Base-by-base conservation (phyloP, 2,329 filamentous ascomycete genomes). In the Chrysosporium keratinophilum region DNA sequence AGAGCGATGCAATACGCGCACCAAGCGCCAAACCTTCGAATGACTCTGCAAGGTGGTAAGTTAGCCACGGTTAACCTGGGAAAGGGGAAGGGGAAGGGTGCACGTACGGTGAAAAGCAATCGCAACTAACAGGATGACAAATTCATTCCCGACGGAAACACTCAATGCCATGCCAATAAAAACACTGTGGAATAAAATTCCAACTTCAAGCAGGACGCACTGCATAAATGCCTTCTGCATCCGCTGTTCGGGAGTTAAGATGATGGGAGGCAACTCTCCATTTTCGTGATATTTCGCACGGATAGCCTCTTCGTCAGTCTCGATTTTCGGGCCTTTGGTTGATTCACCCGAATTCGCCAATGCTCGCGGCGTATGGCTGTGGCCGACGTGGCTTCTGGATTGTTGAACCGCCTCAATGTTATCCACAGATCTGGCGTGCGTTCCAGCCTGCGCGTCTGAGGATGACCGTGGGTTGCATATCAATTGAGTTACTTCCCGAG, bases 111-210 rank as follows among this genome's bases (percentile, higher is more conserved):
- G 67, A 54, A 69, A 69, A 4, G 66, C 59, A 54, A 69, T 68
- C 12, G 66, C 67, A 56, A 68, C 63, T 33, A 68, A 52, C 2
- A 69, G 57, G 49, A 68, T 60, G 3, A 68, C 61, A 56, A 69
- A 69, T 20, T 65, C 62, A 47, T 57, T 67, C 2, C 66, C 66
- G 15, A 64, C 59, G 1, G 66, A 67, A 0, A 69, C 66, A 44
- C 66, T 67, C 23, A 69, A 59, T 7, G 66, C 67, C 66, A 69
- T 67, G 54, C 66, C 66, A 33, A 69, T 69, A 44, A 69, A 68
- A 56, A 89, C 78, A 57, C 82, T 86, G 69, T 89, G 85, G 65
- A 89, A 89, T 10, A 89, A 74, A 59, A 89, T 89, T 57, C 85
- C 85, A 54, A 85, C 83, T 67, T 89, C 85, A 4, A 89, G 77